Evolutionary conservation across 768 basidiomycete genomes (phyloP).

Genomic region (Sporobolomyces pararoseus): DNA sequence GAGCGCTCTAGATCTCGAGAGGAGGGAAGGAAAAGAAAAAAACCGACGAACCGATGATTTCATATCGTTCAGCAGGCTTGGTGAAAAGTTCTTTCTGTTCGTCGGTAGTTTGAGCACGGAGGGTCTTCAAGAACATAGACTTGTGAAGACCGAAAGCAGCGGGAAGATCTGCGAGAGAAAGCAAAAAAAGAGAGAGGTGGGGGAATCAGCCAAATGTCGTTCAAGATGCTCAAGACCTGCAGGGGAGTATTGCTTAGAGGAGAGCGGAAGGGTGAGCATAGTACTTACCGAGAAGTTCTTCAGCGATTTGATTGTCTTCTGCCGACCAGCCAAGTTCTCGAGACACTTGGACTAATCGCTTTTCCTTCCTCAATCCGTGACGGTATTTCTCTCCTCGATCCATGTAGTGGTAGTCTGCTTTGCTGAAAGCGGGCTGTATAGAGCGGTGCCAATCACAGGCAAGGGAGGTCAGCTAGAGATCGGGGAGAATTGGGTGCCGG

Average conservation of each 20-base stretch:
- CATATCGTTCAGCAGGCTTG: constrained; percentile 43
- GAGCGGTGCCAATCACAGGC: neutral
- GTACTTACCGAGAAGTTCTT: constrained; percentile 39
- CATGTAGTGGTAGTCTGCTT: constrained; percentile 44
- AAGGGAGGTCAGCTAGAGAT: constrained; percentile 3
- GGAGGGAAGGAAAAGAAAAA: neutral
- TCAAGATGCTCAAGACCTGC: neutral
- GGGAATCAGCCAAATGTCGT: constrained; percentile 11
- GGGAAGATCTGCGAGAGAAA: constrained; percentile 27
- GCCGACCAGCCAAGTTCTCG: constrained; percentile 42
- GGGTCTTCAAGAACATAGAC: constrained; percentile 37
- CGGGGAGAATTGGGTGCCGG: neutral
- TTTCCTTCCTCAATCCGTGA: constrained; percentile 44
- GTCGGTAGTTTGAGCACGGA: constrained; percentile 42
- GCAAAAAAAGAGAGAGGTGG: neutral
- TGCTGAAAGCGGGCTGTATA: constrained; percentile 45
- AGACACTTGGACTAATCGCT: constrained; percentile 43
- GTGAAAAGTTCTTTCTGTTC: constrained; percentile 47
- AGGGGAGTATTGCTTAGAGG: neutral
- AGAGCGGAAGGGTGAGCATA: no score
- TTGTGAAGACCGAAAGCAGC: constrained; percentile 42
- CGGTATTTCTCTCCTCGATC: constrained; percentile 44
- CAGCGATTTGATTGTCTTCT: constrained; percentile 40
- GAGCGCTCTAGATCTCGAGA: no score
- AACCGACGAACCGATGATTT: constrained; percentile 38